Conservation (phyloP, 805 yeast genomes). For the Wickerhamiella azyma region DNA sequence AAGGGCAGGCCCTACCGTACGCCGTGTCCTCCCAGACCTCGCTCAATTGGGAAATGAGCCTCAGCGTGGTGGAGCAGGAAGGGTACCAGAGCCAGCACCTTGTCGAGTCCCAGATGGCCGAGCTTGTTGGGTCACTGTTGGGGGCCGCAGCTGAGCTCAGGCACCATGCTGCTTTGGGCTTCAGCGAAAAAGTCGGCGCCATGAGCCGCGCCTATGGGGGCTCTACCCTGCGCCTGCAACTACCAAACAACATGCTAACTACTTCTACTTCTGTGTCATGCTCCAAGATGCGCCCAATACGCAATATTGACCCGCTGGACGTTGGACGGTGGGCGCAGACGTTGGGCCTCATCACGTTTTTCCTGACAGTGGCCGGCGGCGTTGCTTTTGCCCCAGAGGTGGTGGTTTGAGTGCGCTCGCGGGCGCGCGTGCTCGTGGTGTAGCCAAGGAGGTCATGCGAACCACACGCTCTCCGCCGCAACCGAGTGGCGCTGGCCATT, state of each 20-base stretch:
- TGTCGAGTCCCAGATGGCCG: slow-evolving; percentile 9
- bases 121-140: slow-evolving; percentile 3
- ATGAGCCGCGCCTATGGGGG: background rate
- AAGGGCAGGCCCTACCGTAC: slow-evolving; percentile 4
- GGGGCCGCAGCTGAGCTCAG: background rate
- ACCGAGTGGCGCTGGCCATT: slow-evolving; percentile 22
- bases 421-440: too few species aligned
- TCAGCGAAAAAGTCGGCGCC: background rate
- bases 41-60: slow-evolving; percentile 14
- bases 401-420: too few species aligned
- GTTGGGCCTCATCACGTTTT: background rate
- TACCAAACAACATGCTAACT: background rate
- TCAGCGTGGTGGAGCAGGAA: slow-evolving; percentile 12
- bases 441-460: too few species aligned
- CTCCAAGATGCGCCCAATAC: slow-evolving; percentile 13
- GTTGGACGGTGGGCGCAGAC: slow-evolving; percentile 10
- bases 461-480: slow-evolving; percentile 17
- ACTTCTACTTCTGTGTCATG: background rate
- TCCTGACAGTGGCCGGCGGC: slow-evolving; percentile 6
- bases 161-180: background rate
- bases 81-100: slow-evolving; percentile 12
- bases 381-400: slow-evolving; percentile 1
- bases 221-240: background rate
- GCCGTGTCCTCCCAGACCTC: background rate
- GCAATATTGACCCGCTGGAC: slow-evolving; percentile 18